These are phyloP conservation scores for Veloporphyrellus conicus DNA, from an alignment of 1,284 basidiomycete species.

Conservation along the genomic window DNA sequence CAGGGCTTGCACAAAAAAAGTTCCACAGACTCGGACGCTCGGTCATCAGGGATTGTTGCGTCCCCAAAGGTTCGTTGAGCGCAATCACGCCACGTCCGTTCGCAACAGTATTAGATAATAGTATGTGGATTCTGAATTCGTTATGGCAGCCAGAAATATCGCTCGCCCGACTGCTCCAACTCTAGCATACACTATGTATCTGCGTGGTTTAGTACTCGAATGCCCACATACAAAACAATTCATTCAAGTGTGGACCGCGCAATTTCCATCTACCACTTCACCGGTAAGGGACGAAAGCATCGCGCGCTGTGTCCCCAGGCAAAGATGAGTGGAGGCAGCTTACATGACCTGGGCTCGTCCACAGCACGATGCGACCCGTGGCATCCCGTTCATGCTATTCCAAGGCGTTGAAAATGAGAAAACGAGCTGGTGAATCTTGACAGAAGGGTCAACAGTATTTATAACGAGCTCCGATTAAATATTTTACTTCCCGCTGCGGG, in stretches of 20 bases:
- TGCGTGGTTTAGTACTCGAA: slow-evolving; percentile 70
- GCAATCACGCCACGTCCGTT: neutral
- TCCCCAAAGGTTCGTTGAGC: too few species aligned
- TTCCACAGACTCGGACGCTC: too few species aligned
- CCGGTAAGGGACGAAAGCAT: slow-evolving; percentile 74
- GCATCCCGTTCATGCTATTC: neutral
- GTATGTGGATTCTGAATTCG: too few species aligned
- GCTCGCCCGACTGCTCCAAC: too few species aligned
- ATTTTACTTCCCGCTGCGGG: slow-evolving; percentile 22
- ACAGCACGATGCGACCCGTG: too few species aligned
- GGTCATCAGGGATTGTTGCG: too few species aligned
- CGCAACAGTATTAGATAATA: too few species aligned
- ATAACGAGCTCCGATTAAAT: slow-evolving; percentile 23
- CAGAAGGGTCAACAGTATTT: neutral
- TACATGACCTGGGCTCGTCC: too few species aligned
- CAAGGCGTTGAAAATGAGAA: neutral
- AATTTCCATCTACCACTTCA: slow-evolving; percentile 53
- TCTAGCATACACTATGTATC: too few species aligned
- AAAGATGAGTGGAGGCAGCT: slow-evolving; percentile 56
- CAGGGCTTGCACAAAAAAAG: too few species aligned
- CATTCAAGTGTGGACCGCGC: slow-evolving; percentile 67
- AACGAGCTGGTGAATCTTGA: neutral
- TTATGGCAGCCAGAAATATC: too few species aligned
- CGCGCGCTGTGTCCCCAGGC: slow-evolving; percentile 64
- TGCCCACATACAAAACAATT: slow-evolving; percentile 43